phyloP scores from a whole-genome alignment of 1,139 yeast genomes.

The Arxiozyma slooffiae region DNA sequence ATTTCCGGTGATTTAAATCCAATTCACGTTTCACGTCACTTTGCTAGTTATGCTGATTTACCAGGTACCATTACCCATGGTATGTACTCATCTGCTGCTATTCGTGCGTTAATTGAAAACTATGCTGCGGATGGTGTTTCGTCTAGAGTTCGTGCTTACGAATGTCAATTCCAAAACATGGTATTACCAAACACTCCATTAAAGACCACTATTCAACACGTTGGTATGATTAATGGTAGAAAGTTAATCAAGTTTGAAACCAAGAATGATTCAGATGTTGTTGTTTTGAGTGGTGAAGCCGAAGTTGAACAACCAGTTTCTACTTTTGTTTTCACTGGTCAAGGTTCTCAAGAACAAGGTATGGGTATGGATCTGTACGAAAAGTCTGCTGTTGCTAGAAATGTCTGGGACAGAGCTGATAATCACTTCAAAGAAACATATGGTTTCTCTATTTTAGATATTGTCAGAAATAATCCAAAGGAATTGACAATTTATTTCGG shows the following conservation, averaged over 20 bases:
- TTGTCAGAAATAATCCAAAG: conserved; percentile 91
- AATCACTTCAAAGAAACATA: conserved; percentile 82
- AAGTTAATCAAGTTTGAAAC: conserved; percentile 91
- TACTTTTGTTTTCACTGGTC: conserved; percentile 96
- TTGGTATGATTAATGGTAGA: conserved; percentile 99
- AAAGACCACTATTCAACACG: conserved; percentile 82
- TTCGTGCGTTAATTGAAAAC: conserved; percentile 88
- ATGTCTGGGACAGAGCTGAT: conserved; percentile 98
- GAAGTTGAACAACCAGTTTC: conserved; percentile 97
- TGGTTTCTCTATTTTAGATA: conserved; percentile 93
- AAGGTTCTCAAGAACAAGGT: conserved; percentile 99
- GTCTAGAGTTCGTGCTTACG: conserved; percentile 89
- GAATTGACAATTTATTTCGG: conserved; percentile 94
- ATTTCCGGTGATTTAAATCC: conserved; percentile 99
- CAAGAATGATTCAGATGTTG: conserved; percentile 67
- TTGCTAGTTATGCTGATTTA: conserved; percentile 83
- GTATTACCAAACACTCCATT: conserved; percentile 90
- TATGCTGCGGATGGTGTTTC: conserved; percentile 98
- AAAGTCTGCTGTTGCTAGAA: conserved; percentile 82
- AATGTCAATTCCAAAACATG: conserved; percentile 89
- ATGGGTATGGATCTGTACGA: conserved; percentile 99
- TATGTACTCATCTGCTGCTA: conserved; percentile 95
- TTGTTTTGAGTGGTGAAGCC: conserved; percentile 88
- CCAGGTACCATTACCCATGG: conserved; percentile 99
- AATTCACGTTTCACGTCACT: conserved; percentile 91